Evolutionary conservation across 2,329 filamentous ascomycete genomes (phyloP).

Genomic region (Pestalotiopsis fici): DNA sequence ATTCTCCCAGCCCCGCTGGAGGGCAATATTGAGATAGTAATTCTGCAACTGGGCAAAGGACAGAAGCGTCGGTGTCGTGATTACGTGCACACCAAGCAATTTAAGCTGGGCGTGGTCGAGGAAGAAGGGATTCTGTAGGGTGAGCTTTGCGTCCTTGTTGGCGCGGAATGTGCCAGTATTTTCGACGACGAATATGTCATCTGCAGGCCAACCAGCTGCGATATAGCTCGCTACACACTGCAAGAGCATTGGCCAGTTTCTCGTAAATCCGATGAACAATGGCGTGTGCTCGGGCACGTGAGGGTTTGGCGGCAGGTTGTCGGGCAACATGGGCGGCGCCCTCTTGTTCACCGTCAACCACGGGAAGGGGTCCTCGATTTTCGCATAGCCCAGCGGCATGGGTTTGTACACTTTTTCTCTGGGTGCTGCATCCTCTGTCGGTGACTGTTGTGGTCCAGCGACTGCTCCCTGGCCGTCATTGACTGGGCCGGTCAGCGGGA

Average conservation of each 20-base stretch:
- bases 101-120: slow-evolving; percentile 50
- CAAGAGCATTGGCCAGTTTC: slow-evolving; percentile 52
- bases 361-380: slow-evolving; percentile 39
- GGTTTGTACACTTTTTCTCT: slow-evolving; percentile 34
- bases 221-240: slow-evolving; percentile 56
- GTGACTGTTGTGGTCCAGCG: background rate
- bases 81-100: slow-evolving; percentile 49
- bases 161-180: slow-evolving; percentile 54
- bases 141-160: slow-evolving; percentile 43
- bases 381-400: slow-evolving; percentile 20
- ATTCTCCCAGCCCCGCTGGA: slow-evolving; percentile 40
- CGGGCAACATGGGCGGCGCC: slow-evolving; percentile 27
- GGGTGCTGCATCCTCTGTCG: slow-evolving; percentile 7
- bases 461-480: background rate
- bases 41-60: slow-evolving; percentile 53
- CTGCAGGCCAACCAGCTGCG: slow-evolving; percentile 54
- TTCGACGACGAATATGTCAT: slow-evolving; percentile 55
- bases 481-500: background rate
- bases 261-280: slow-evolving; percentile 53
- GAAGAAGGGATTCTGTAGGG: slow-evolving; percentile 54
- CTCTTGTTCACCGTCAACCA: slow-evolving; percentile 30
- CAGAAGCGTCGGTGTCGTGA: slow-evolving; percentile 47
- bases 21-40: slow-evolving; percentile 42
- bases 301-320: slow-evolving; percentile 32
- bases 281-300: slow-evolving; percentile 38